Evolutionary conservation across 1,284 basidiomycete species (phyloP).

Genomic region (Agroathelia rolfsii): DNA sequence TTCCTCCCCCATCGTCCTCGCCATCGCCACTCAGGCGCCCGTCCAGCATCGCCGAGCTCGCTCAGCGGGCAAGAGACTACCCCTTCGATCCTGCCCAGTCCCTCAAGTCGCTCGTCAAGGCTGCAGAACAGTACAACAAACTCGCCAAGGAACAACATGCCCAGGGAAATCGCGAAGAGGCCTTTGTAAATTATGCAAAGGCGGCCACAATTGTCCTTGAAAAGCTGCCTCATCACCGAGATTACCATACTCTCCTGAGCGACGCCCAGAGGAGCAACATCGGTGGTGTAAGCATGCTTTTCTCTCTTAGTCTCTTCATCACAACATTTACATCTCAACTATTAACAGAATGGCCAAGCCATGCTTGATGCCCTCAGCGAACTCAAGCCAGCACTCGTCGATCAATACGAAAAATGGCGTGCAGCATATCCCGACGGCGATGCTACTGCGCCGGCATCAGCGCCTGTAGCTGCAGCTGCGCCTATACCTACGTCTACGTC

Average conservation of each 20-base stretch:
- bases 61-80: constrained; percentile 21
- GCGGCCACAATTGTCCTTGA: constrained; percentile 34
- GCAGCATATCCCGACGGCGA: constrained; percentile 8
- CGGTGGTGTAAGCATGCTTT: constrained; percentile 24
- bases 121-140: constrained; percentile 26
- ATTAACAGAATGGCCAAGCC: constrained; percentile 2
- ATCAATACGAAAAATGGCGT: constrained; percentile 26
- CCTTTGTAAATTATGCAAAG: constrained; percentile 29
- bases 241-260: constrained; percentile 24
- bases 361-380: constrained; percentile 20
- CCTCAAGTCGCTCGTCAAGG: constrained; percentile 25
- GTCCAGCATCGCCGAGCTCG: constrained; percentile 25
- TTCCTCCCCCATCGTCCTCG: not conserved
- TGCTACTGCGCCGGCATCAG: not conserved
- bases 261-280: constrained; percentile 27
- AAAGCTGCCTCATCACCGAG: constrained; percentile 28
- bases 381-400: constrained; percentile 26
- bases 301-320: constrained; percentile 7
- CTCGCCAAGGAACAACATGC: constrained; percentile 18
- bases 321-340: constrained; percentile 6
- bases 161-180: constrained; percentile 21
- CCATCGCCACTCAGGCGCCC: constrained; percentile 14
- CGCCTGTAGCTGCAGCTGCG: constrained; percentile 3
- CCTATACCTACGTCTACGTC: constrained; percentile 1
- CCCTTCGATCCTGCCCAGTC: constrained; percentile 25